phyloP scores from a whole-genome alignment of 139 green algal genomes.

The Edaphochlamys debaryana region DNA sequence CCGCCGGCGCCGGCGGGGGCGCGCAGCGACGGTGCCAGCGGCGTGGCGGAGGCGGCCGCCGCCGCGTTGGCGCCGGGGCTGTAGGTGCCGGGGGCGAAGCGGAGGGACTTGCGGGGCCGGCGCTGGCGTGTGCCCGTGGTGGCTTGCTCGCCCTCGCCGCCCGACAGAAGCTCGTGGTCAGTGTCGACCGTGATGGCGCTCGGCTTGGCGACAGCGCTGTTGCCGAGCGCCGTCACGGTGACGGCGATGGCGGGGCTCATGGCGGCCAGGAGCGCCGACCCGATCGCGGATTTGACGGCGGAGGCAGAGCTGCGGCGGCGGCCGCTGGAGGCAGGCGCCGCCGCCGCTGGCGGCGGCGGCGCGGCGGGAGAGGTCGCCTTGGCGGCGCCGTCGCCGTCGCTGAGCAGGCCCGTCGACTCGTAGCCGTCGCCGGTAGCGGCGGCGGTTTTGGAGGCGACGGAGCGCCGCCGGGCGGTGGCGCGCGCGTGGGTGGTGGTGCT shows the following conservation, averaged over 20 bases:
- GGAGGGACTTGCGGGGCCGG: constrained; percentile 15
- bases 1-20: not conserved
- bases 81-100: constrained; percentile 23
- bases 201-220: too few species aligned
- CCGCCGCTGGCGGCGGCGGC: too few species aligned
- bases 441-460: too few species aligned
- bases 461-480: too few species aligned
- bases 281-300: not conserved
- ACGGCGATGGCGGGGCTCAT: not conserved
- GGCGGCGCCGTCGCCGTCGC: not conserved
- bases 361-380: too few species aligned
- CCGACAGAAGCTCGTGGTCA: too few species aligned
- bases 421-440: too few species aligned
- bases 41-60: not conserved
- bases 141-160: too few species aligned
- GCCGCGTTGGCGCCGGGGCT: not conserved
- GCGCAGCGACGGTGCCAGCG: not conserved
- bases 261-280: not conserved
- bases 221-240: too few species aligned
- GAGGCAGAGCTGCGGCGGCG: not conserved
- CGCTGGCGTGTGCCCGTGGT: not conserved
- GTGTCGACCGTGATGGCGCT: too few species aligned
- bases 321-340: not conserved
- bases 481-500: not conserved
- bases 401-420: not conserved